A percentile compares a stretch with the other conserved stretches of the same genome.
These are phyloP conservation scores for Leucocoprinus leucothites DNA, from an alignment of 768 basidiomycete species.

Conservation along the genomic window DNA sequence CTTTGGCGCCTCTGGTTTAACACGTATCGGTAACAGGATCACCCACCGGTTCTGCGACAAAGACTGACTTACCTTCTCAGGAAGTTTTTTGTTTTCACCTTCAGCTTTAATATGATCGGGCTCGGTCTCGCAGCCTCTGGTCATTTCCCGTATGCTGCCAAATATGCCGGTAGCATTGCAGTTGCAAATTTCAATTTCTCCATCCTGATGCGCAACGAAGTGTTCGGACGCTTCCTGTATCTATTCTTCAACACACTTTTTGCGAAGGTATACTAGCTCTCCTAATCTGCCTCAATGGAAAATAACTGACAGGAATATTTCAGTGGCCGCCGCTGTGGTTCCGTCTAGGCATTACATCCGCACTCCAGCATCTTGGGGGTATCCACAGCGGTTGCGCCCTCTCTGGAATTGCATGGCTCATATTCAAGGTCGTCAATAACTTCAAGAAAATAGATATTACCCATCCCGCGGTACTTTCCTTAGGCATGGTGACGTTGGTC, in stretches of 20 bases:
- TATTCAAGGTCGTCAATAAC: constrained; percentile 58
- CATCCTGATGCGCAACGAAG: constrained; percentile 74
- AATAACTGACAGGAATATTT: constrained; percentile 12
- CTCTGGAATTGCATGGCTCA: constrained; percentile 68
- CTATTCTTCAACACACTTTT: constrained; percentile 64
- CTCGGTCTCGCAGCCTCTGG: constrained; percentile 61
- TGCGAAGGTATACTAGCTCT: constrained; percentile 49
- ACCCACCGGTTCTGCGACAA: no score
- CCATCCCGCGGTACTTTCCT: constrained; percentile 54
- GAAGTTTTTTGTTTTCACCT: constrained; percentile 65
- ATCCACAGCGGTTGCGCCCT: constrained; percentile 76
- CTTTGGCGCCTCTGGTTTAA: constrained; percentile 68
- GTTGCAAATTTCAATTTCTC: constrained; percentile 71
- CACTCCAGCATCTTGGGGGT: constrained; percentile 79
- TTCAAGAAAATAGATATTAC: constrained; percentile 47
- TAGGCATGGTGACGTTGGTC: constrained; percentile 59
- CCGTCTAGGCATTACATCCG: constrained; percentile 70
- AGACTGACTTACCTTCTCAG: constrained; percentile 32
- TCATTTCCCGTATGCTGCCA: constrained; percentile 60
- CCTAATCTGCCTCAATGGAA: neutral
- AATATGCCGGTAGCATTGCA: constrained; percentile 63
- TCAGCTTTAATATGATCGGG: constrained; percentile 60
- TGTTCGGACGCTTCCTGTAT: constrained; percentile 71
- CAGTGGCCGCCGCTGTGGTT: constrained; percentile 75
- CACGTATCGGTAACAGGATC: constrained; percentile 53